Conservation (phyloP, 129 eudicot species). For the Calendula officinalis region DNA sequence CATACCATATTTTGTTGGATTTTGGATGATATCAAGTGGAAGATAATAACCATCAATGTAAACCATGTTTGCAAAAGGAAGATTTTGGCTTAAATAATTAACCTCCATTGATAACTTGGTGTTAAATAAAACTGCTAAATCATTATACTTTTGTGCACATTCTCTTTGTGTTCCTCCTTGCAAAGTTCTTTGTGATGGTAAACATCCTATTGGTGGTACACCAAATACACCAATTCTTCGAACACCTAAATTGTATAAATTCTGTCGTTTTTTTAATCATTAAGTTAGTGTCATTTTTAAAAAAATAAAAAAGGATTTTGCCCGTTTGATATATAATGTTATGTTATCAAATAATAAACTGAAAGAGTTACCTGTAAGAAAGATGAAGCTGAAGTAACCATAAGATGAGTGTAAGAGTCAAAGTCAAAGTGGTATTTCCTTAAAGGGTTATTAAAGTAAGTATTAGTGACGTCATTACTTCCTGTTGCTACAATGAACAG, state of each 20-base stretch:
- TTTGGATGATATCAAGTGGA: slow-evolving; percentile 51
- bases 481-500: slow-evolving; percentile 50
- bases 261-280: slow-evolving; percentile 36
- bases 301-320: too few relatives aligned
- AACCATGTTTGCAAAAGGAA: slow-evolving; percentile 42
- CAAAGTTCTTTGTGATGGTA: slow-evolving; percentile 77
- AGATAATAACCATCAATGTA: slow-evolving; percentile 54
- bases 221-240: slow-evolving; percentile 63
- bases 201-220: slow-evolving; percentile 75
- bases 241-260: slow-evolving; percentile 60
- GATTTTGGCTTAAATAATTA: slow-evolving; percentile 32
- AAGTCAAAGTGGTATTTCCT: slow-evolving; percentile 43
- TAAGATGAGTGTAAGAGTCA: slow-evolving; percentile 51
- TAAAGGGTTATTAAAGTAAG: slow-evolving; percentile 59
- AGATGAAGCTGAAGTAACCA: slow-evolving; percentile 49
- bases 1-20: slow-evolving; percentile 59
- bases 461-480: slow-evolving; percentile 67
- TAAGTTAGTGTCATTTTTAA: background rate
- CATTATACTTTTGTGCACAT: slow-evolving; percentile 45
- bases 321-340: background rate
- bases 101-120: slow-evolving; percentile 42
- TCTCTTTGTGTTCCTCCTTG: slow-evolving; percentile 61
- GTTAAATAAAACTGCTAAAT: slow-evolving; percentile 57
- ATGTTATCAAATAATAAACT: background rate
- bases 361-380: slow-evolving; percentile 53